phyloP scores from a whole-genome alignment of 2,329 filamentous ascomycete genomes.

The Diaporthe sp. region DNA sequence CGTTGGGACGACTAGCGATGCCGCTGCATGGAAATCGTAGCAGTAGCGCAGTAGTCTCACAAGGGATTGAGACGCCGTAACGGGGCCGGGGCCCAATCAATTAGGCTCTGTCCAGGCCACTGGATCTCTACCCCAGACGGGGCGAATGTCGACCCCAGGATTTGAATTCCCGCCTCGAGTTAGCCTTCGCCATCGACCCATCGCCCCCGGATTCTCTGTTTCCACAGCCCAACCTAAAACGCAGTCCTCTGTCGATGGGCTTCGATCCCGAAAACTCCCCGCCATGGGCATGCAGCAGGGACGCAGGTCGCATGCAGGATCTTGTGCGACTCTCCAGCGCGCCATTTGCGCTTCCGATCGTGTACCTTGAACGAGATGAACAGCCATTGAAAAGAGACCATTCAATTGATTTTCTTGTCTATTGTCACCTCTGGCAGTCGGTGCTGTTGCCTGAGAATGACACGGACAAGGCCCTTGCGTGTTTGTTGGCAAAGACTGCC shows the following conservation, averaged over 20 bases:
- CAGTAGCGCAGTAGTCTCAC: conserved; percentile 2
- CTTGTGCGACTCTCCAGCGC: background rate
- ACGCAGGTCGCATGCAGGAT: conserved; percentile 17
- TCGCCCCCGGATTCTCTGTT: conserved; percentile 29
- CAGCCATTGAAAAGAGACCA: background rate
- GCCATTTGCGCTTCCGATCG: background rate
- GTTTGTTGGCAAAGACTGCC: background rate
- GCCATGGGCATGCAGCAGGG: conserved; percentile 3
- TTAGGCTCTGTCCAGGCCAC: conserved; percentile 15
- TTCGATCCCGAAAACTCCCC: conserved; percentile 26
- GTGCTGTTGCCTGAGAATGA: background rate
- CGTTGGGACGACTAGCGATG: conserved; percentile 14
- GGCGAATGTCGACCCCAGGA: conserved; percentile 29
- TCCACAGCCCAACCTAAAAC: conserved; percentile 14
- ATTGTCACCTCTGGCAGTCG: background rate
- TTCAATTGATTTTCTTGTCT: background rate
- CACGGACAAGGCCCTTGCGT: background rate
- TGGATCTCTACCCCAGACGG: conserved; percentile 30
- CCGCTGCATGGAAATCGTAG: conserved; percentile 17
- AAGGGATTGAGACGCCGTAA: conserved; percentile 12
- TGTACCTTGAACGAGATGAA: background rate
- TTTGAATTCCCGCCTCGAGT: conserved; percentile 23
- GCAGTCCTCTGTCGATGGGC: conserved; percentile 2
- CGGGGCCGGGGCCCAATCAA: conserved; percentile 13
- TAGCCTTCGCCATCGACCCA: conserved; percentile 29